Evolutionary conservation across 2,329 filamentous ascomycete genomes (phyloP), one percentile per base, ranked within the genome.

Genomic region (Neofusicoccum parvum): DNA sequence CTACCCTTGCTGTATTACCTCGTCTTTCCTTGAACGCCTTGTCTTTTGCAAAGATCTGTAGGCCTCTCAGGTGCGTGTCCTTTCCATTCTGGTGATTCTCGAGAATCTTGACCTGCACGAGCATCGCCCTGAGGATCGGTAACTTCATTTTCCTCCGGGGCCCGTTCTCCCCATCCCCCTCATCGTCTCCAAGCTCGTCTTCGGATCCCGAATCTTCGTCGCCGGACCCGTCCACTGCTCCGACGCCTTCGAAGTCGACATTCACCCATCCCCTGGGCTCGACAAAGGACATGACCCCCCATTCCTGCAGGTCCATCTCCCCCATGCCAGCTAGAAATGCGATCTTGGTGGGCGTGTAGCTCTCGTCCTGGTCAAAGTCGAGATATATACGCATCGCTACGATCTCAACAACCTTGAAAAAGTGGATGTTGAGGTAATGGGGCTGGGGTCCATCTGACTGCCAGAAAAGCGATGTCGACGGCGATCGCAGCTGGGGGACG

Each of bases 31-130:
- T 71, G 39, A 39, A 45, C 46, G 68, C 68, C 46, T 78, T 75
- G 51, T 84, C 82, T 60, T 75, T 71, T 3, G 87, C 85, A 73
- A 89, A 99, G 10, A 98, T 90, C 80, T 97, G 96, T 77, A 99
- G 86, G 1, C 93, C 94, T 15, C 95, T 86, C 27, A 99, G 86
- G 82, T 99, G 95, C n/a, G 95, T 99, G 76, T 99, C 95, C 77
- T 99, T 99, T 69, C 95, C 95, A 76, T 99, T 99, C 80, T 99
- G 95, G 77, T 99, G 95, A 74, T 99, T 99, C 80, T 98, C 95
- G 60, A 94, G 86, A 56, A 99, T 90, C 70, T 91, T 89, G 73
- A 98, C 89, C 77, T 98, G 94, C 34, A 99, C 85, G 36, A 98
- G 87, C 80, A 94, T 97, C 15, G 92, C 93, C 67, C 94, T 88